These are phyloP conservation scores for Kregervanrija pseudodelftensis DNA, from an alignment of 805 yeast genomes.

Conservation along the genomic window DNA sequence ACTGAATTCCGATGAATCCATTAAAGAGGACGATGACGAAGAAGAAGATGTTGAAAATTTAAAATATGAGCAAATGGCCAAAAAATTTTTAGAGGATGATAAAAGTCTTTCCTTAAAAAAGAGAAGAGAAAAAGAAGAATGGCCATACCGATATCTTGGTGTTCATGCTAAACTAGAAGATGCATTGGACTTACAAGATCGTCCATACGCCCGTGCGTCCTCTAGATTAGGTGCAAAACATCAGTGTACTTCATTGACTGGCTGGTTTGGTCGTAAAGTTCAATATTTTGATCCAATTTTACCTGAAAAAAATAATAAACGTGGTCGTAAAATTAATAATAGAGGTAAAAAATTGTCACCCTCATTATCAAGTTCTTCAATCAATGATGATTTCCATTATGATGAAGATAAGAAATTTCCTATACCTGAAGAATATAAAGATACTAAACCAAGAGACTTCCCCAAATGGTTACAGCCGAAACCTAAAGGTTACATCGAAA, in stretches of 20 bases:
- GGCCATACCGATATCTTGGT: slow-evolving; percentile 79
- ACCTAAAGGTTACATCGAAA: slow-evolving; percentile 75
- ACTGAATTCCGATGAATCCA: neutral
- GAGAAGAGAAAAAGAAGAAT: slow-evolving; percentile 56
- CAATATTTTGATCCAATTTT: slow-evolving; percentile 47
- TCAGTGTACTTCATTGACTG: slow-evolving; percentile 61
- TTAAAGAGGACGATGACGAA: neutral
- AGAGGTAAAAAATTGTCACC: slow-evolving; percentile 15
- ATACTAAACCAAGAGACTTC: slow-evolving; percentile 36
- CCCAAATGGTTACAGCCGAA: slow-evolving; percentile 75
- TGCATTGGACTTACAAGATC: slow-evolving; percentile 66
- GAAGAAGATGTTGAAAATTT: slow-evolving; percentile 21
- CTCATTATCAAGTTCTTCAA: slow-evolving; percentile 16
- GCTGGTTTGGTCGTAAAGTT: slow-evolving; percentile 58
- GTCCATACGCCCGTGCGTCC: slow-evolving; percentile 76
- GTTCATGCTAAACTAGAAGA: slow-evolving; percentile 69
- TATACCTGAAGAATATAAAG: slow-evolving; percentile 41
- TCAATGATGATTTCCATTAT: slow-evolving; percentile 1
- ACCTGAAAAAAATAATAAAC: slow-evolving; percentile 12
- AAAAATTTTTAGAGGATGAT: slow-evolving; percentile 44
- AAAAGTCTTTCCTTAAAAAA: slow-evolving; percentile 31
- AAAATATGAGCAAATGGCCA: slow-evolving; percentile 51
- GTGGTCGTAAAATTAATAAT: slow-evolving; percentile 16
- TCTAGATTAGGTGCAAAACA: slow-evolving; percentile 69
- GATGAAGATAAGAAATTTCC: slow-evolving; percentile 12